A percentile compares a stretch with the other conserved stretches of the same genome.
Conservation (phyloP, 805 yeast species). For the Yarrowia phangngaensis region DNA sequence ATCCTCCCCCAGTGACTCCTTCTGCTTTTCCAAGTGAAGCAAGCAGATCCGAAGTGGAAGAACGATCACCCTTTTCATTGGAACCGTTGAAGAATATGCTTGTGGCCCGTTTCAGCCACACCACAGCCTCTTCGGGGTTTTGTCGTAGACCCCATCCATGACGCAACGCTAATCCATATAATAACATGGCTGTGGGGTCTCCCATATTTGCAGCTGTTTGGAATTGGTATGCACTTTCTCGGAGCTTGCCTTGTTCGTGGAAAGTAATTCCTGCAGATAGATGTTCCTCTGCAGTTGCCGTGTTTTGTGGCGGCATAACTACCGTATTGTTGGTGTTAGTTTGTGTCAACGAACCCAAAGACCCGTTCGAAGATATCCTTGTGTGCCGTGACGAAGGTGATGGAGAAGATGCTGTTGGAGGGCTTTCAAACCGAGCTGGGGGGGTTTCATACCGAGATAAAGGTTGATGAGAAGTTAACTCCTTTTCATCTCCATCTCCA, state of each 20-base stretch:
- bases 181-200: conserved; percentile 59
- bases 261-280: conserved; percentile 39
- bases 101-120: conserved; percentile 57
- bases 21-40: conserved; percentile 21
- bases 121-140: conserved; percentile 52
- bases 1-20: conserved; percentile 1
- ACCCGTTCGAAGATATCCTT: conserved; percentile 3
- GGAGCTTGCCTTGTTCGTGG: conserved; percentile 55
- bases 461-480: too few species aligned
- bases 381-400: background rate
- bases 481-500: too few species aligned
- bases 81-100: conserved; percentile 9
- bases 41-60: conserved; percentile 29
- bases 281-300: conserved; percentile 36
- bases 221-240: conserved; percentile 66
- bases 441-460: too few species aligned
- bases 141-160: conserved; percentile 65
- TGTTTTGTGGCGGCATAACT: conserved; percentile 26
- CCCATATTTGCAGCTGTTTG: conserved; percentile 63
- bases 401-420: too few species aligned
- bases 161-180: conserved; percentile 64
- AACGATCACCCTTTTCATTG: conserved; percentile 35
- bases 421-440: too few species aligned
- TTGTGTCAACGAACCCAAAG: too few species aligned
- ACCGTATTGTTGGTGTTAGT: background rate